Evolutionary conservation across 2,329 filamentous ascomycete species (phyloP).

Genomic region (Penicillium sp.): DNA sequence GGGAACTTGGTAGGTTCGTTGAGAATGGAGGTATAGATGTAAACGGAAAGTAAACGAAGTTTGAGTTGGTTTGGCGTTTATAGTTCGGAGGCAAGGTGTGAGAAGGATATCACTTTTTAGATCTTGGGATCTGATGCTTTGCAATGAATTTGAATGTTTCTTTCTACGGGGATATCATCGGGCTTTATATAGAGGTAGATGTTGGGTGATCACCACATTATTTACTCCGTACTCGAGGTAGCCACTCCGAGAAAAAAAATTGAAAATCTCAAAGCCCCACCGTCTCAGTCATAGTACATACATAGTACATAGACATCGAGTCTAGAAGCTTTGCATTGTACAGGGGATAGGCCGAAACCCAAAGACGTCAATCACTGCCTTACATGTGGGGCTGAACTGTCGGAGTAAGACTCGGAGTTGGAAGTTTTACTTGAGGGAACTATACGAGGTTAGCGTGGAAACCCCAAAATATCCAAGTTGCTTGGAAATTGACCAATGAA

Average conservation of each 20-base stretch:
- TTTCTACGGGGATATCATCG: background rate
- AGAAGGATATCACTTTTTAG: background rate
- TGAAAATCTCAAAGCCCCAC: background rate
- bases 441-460: background rate
- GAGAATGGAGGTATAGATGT: background rate
- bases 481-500: background rate
- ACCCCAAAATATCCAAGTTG: background rate
- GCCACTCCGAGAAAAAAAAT: background rate
- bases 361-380: slow-evolving; percentile 1
- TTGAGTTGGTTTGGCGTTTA: background rate
- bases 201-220: background rate
- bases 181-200: slow-evolving; percentile 3
- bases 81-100: background rate
- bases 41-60: background rate
- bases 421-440: background rate
- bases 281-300: background rate
- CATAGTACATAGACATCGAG: background rate
- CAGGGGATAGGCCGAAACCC: background rate
- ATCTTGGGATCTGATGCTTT: background rate
- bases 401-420: slow-evolving; percentile 8
- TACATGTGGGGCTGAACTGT: background rate
- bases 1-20: background rate
- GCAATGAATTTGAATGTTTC: background rate
- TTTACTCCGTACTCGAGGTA: background rate
- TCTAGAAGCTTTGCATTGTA: background rate